Percentiles rank a stretch among this genome's conserved stretches.
Conservation (phyloP, 169 alveolate genomes). For the Amoebophrya sp. region DNA sequence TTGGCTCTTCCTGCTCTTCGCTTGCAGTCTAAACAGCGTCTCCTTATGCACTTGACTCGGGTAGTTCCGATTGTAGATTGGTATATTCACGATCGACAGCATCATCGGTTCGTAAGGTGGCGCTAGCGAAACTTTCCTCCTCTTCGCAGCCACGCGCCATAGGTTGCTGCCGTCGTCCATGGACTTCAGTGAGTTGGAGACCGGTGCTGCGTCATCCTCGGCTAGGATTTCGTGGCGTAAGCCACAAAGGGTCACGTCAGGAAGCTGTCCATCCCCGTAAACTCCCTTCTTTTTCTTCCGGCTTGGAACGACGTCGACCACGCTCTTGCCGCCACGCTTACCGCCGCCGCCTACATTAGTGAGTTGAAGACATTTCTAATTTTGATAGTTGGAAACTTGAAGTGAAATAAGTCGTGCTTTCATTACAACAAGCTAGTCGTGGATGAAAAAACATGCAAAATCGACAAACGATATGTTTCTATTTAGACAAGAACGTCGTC, state of each 20-base stretch:
- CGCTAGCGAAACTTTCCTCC: not conserved
- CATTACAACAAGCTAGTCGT: too few relatives aligned
- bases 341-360: too few relatives aligned
- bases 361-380: too few relatives aligned
- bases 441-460: too few relatives aligned
- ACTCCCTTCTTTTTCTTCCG: slow-evolving; percentile 21
- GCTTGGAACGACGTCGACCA: too few relatives aligned
- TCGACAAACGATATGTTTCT: too few relatives aligned
- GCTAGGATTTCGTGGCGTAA: not conserved
- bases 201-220: slow-evolving; percentile 5
- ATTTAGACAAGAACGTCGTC: too few relatives aligned
- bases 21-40: not conserved
- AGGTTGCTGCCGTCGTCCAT: not conserved
- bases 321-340: too few relatives aligned
- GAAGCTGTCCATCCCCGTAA: not conserved
- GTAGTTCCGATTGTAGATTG: not conserved
- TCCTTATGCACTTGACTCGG: slow-evolving; percentile 16
- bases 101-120: slow-evolving; percentile 15
- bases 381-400: too few relatives aligned
- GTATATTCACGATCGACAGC: slow-evolving; percentile 2
- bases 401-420: too few relatives aligned
- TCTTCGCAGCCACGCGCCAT: not conserved
- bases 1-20: not conserved
- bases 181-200: not conserved
- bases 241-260: not conserved